Evolutionary conservation across 192 early-diverging fungal species (phyloP).

Genomic region (Kappamyces sp.): DNA sequence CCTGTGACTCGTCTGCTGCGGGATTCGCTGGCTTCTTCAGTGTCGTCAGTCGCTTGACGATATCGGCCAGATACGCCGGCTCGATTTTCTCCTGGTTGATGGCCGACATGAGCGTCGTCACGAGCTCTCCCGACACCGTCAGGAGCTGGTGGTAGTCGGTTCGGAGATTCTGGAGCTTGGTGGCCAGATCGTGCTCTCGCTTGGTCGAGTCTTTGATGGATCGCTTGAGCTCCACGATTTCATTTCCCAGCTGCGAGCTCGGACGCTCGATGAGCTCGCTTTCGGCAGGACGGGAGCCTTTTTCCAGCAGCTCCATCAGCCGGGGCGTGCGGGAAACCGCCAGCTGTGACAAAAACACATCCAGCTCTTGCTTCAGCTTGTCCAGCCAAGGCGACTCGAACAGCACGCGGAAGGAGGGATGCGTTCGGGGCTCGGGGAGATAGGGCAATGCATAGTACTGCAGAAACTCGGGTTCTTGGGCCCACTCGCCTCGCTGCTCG

Average conservation of each 20-base stretch:
- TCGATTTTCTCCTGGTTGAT: slow-evolving; percentile 49
- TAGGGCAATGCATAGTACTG: slow-evolving; percentile 51
- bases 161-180: slow-evolving; percentile 20
- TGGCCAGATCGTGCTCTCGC: not conserved
- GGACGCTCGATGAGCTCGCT: slow-evolving; percentile 5
- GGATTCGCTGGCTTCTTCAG: slow-evolving; percentile 29
- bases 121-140: slow-evolving; percentile 48
- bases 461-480: slow-evolving; percentile 42
- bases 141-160: slow-evolving; percentile 50
- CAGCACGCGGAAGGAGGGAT: slow-evolving; percentile 42
- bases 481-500: slow-evolving; percentile 43
- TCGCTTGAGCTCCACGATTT: slow-evolving; percentile 6
- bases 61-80: slow-evolving; percentile 36
- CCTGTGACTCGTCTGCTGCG: not conserved
- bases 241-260: slow-evolving; percentile 12
- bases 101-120: slow-evolving; percentile 39
- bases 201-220: not conserved
- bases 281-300: not conserved
- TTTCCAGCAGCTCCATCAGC: slow-evolving; percentile 22
- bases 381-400: slow-evolving; percentile 30
- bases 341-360: slow-evolving; percentile 26
- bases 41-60: slow-evolving; percentile 32
- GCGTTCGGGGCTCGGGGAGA: slow-evolving; percentile 43
- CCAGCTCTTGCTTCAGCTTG: slow-evolving; percentile 29
- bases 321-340: slow-evolving; percentile 20